phyloP scores from a whole-genome alignment of 805 yeast genomes.

The Barnettozyma californica region DNA sequence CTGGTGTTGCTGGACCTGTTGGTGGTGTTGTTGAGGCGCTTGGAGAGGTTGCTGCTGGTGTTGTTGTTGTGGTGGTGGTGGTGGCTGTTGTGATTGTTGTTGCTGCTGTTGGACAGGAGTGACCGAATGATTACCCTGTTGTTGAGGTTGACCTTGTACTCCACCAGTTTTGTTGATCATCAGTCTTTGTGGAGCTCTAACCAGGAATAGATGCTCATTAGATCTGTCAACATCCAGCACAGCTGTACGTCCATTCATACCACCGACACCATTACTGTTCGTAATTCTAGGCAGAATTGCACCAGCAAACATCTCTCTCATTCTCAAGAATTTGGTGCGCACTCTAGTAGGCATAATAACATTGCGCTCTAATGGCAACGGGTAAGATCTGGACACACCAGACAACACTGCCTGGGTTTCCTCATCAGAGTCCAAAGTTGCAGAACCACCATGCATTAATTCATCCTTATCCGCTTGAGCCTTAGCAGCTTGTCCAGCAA shows the following conservation, averaged over 20 bases:
- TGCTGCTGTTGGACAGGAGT: constrained; percentile 5
- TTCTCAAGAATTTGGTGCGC: constrained; percentile 70
- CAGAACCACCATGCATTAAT: constrained; percentile 39
- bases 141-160: neutral
- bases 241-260: constrained; percentile 75
- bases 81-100: constrained; percentile 10
- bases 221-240: constrained; percentile 69
- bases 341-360: constrained; percentile 64
- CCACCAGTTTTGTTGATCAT: constrained; percentile 15
- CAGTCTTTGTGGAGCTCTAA: constrained; percentile 44
- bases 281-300: constrained; percentile 66
- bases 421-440: constrained; percentile 64
- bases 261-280: constrained; percentile 58
- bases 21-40: neutral
- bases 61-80: constrained; percentile 8
- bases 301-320: constrained; percentile 92
- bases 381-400: constrained; percentile 76
- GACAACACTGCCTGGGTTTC: constrained; percentile 89
- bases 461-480: constrained; percentile 74
- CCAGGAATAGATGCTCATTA: constrained; percentile 53
- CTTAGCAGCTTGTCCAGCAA: constrained; percentile 76
- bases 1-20: constrained; percentile 6
- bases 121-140: constrained; percentile 3
- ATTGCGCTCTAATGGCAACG: constrained; percentile 78
- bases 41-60: neutral